Base-by-base conservation (phyloP, 1,139 yeast species). In the Suhomyces panamericanus region DNA sequence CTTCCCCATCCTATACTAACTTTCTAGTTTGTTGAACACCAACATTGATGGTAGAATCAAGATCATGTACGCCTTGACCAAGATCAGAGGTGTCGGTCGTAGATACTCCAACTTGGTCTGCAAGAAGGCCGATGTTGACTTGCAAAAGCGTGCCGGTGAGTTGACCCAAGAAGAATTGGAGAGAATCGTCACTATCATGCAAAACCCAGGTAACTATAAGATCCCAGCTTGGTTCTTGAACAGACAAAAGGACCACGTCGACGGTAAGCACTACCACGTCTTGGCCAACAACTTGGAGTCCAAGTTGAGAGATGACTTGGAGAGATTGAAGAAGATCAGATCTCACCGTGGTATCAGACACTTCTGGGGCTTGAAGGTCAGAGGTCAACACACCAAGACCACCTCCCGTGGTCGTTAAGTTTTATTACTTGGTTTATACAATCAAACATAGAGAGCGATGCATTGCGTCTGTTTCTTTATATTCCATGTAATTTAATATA, bases 321-420 rank as follows among this genome's bases (percentile, higher is more conserved):
- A 93, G 83, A 93, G 98, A 85, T 85, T 93, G 78, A 95, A 95
- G 96, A 93, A 95, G 83, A 93, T 95, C 86, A 93, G 98, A 86
- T 83, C 98, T 70, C 99, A 93, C 95, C 87, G 98, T 82, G 99
- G 99, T 91, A 87, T 93, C 77, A 89, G 99, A 86, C 99, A 93
- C 85, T 91, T 86, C 95, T 95, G 98, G 98, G 98, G 98, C 70
- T 79, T 87, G 70, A 80, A 81, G 75, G 85, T 81, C 72, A 90
- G 98, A 86, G 98, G 98, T 83, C 98, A 91, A 86, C 99, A 93
- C 83, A 93, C 99, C 85, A 93, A 93, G 87, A 91, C 98, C 75
- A 93, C 99, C 68, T 95, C 97, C 76, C 90, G 99, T 83, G 89
- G 93, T 70, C 77, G 74, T 69, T 74, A 73, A 73, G 53, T 59